Base-by-base conservation (phyloP, 2,329 filamentous ascomycete species). In the Cladosporium halotolerans region DNA sequence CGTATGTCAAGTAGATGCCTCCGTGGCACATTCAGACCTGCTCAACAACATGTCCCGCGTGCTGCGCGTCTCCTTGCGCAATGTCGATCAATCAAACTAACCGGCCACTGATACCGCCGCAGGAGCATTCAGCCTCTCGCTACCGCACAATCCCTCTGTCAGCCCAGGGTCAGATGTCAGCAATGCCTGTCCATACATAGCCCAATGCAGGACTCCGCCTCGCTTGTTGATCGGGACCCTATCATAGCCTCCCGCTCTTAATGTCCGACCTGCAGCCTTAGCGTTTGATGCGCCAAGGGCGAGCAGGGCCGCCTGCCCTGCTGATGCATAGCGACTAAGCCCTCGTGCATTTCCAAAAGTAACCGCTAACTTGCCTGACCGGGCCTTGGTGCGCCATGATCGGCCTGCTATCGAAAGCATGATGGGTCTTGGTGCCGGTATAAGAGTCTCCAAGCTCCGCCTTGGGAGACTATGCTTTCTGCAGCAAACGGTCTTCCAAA, bases 401-500 rank as follows among this genome's bases (percentile, higher is more conserved):
- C 39, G 28, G 48, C 48, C 41, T 51, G 23, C 23, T 28, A 28
- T 28, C 23, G 23, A 28, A 28, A 28, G 23, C 23, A 28, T 34
- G 40, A 16, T 51, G 11, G 32, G 4, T 13, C 19, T 28, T 16
- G 18, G 31, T 43, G 39, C 44, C 44, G 48, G 48, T 51, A 51
- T 51, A 51, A 51, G 48, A 51, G 36, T 44, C 39, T 14, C 48
- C 23, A 51, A 44, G 48, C 28, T 33, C 32, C 41, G n/a, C 32
- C 39, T 23, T 44, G 48, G 31, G 18, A 28, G 8, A 31, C 40
- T 10, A 44, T 6, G 11, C 48, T 44, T 28, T 38, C 11, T 11
- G 36, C 36, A 51, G 28, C 48, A 28, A 51, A 36, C 40, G 34
- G 40, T 51, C 40, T 23, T 18, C 18, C 32, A 43, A 47, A 38